These are phyloP conservation scores for Kwoniella sp. DNA, from an alignment of 768 basidiomycete genomes.

Conservation along the genomic window DNA sequence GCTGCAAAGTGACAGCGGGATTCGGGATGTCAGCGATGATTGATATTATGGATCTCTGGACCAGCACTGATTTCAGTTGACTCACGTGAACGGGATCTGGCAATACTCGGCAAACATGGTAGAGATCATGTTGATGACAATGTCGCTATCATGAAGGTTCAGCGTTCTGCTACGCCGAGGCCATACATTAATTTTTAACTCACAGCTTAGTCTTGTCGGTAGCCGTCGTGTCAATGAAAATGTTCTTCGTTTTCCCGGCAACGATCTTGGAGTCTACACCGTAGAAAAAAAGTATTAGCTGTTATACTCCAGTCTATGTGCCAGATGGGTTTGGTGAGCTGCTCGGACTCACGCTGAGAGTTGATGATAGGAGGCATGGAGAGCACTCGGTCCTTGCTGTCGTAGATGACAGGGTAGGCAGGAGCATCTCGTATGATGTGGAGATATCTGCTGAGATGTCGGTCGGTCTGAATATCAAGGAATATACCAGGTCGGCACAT, in stretches of 20 bases:
- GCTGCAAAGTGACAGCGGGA: slow-evolving; percentile 57
- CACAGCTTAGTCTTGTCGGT: slow-evolving; percentile 91
- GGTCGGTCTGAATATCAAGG: slow-evolving; percentile 68
- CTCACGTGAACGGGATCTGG: slow-evolving; percentile 86
- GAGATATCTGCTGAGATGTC: slow-evolving; percentile 84
- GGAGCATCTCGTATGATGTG: slow-evolving; percentile 92
- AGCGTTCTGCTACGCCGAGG: too few species aligned
- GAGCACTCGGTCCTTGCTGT: slow-evolving; percentile 78
- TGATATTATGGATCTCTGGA: too few species aligned
- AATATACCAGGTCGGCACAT: background rate
- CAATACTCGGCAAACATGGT: slow-evolving; percentile 99
- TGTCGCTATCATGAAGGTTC: slow-evolving; percentile 60
- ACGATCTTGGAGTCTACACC: slow-evolving; percentile 76
- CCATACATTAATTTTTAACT: slow-evolving; percentile 15
- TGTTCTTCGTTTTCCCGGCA: slow-evolving; percentile 83
- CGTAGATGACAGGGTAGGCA: slow-evolving; percentile 97
- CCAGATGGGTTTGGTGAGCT: background rate
- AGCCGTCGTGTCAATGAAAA: slow-evolving; percentile 96
- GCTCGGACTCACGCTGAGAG: slow-evolving; percentile 48
- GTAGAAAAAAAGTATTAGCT: slow-evolving; percentile 3
- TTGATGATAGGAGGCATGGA: slow-evolving; percentile 90
- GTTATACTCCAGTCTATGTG: too few species aligned
- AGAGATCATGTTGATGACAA: slow-evolving; percentile 89
- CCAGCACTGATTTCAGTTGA: slow-evolving; percentile 5
- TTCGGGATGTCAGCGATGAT: background rate